Evolutionary conservation across 495 filamentous ascomycete species (phyloP).

Genomic region (Elaphomyces granulatus): DNA sequence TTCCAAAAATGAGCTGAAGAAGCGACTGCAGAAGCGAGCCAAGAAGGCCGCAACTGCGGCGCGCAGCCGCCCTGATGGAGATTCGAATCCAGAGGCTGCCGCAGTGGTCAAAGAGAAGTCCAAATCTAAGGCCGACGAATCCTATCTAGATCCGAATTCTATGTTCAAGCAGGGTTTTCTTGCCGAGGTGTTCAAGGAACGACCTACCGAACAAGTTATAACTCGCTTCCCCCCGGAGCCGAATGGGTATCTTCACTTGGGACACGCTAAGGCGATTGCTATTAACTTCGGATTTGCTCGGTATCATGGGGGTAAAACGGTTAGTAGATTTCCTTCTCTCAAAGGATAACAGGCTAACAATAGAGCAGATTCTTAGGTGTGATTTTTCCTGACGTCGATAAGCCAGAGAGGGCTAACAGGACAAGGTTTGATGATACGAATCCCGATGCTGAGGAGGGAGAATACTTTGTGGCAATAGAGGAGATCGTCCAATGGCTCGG

Average conservation of each 20-base stretch:
- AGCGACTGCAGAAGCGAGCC: conserved; percentile 44
- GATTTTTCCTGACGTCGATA: not conserved
- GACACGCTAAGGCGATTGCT: conserved; percentile 91
- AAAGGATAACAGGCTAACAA: not conserved
- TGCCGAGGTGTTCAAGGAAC: conserved; percentile 62
- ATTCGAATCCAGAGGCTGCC: conserved; percentile 9
- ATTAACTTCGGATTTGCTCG: conserved; percentile 94
- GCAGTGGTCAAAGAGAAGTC: conserved; percentile 19
- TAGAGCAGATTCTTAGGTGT: conserved; percentile 5
- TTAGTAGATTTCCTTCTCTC: not conserved
- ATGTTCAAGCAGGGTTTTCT: conserved; percentile 85
- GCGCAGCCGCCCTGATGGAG: conserved; percentile 2
- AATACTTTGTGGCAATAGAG: conserved; percentile 62
- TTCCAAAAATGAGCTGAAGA: conserved; percentile 52
- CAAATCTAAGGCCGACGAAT: conserved; percentile 23
- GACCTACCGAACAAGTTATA: conserved; percentile 37
- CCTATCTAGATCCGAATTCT: conserved; percentile 44
- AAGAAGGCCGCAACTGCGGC: conserved; percentile 35
- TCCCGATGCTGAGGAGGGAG: conserved; percentile 66
- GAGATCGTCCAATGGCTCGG: conserved; percentile 65
- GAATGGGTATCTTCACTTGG: conserved; percentile 65
- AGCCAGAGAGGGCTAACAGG: too few species aligned
- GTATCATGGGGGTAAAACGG: conserved; percentile 51
- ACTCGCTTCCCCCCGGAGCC: conserved; percentile 93
- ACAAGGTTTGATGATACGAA: conserved; percentile 68